A percentile compares a stretch with the other conserved stretches of the same genome.
These are phyloP conservation scores for Rhodomyrtus psidioides DNA, from an alignment of 441 rosid species.

Conservation along the genomic window DNA sequence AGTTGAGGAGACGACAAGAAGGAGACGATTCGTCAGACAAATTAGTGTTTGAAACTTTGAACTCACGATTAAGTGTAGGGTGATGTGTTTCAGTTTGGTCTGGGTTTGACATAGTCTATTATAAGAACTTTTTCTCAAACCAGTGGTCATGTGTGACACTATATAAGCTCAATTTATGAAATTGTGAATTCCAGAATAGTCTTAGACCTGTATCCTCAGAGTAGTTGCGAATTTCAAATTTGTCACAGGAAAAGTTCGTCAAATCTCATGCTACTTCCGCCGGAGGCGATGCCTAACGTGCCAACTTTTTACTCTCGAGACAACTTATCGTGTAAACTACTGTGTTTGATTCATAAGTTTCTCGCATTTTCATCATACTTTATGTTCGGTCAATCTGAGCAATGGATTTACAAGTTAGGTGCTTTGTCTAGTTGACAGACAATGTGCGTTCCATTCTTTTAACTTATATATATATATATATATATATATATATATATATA, in stretches of 20 bases:
- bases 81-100: no score
- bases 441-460: background rate
- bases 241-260: background rate
- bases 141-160: background rate
- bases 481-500: no score
- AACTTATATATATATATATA: no score
- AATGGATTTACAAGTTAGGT: rapidly evolving
- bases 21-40: no score
- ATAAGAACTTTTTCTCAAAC: background rate
- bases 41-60: no score
- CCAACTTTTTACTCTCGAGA: background rate
- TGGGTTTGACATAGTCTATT: no score
- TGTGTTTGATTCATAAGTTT: no score
- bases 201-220: background rate
- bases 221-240: no score
- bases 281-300: background rate
- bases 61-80: no score
- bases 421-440: background rate
- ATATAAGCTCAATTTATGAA: background rate
- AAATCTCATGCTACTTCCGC: background rate
- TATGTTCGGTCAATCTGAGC: no score
- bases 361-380: background rate
- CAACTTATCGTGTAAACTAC: no score
- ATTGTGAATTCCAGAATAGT: background rate
- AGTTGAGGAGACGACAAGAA: no score